Evolutionary conservation across 2,329 filamentous ascomycete species (phyloP).

Genomic region (Sporothrix euskadiensis): DNA sequence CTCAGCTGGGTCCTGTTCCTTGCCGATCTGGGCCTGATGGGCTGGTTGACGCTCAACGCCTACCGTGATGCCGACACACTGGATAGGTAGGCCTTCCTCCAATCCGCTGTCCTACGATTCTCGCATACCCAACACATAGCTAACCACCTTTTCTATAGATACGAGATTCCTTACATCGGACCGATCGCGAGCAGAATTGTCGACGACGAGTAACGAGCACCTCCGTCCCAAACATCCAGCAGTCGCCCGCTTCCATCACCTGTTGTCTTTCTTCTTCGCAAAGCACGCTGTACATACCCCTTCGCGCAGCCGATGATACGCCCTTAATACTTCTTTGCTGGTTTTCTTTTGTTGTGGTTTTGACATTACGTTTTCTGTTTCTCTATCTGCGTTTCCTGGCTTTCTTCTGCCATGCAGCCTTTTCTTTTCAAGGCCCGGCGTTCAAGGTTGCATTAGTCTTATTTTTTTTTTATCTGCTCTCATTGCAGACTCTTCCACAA

Average conservation of each 20-base stretch:
- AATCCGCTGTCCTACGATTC: too few relatives aligned
- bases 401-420: neutral
- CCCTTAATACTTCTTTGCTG: neutral
- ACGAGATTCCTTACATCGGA: constrained; percentile 86
- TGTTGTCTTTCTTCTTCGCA: neutral
- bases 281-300: constrained; percentile 6
- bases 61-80: constrained; percentile 77
- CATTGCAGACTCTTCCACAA: neutral
- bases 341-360: neutral
- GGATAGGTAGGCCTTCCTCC: constrained; percentile 50
- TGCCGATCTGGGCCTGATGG: constrained; percentile 73
- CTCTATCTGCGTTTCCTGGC: neutral
- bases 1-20: constrained; percentile 82
- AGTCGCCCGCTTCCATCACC: neutral
- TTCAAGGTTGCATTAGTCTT: constrained; percentile 6
- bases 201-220: constrained; percentile 67
- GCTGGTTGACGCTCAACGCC: constrained; percentile 72
- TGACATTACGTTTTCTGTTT: constrained; percentile 6
- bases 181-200: constrained; percentile 82
- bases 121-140: neutral
- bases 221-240: neutral
- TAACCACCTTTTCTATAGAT: constrained; percentile 50
- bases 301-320: neutral
- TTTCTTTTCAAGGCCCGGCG: neutral
- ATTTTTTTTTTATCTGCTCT: too few relatives aligned